Percentiles rank a stretch among this genome's conserved stretches.
Conservation (phyloP, 164 flowering plant genomes). For the Aristolochia californica region DNA sequence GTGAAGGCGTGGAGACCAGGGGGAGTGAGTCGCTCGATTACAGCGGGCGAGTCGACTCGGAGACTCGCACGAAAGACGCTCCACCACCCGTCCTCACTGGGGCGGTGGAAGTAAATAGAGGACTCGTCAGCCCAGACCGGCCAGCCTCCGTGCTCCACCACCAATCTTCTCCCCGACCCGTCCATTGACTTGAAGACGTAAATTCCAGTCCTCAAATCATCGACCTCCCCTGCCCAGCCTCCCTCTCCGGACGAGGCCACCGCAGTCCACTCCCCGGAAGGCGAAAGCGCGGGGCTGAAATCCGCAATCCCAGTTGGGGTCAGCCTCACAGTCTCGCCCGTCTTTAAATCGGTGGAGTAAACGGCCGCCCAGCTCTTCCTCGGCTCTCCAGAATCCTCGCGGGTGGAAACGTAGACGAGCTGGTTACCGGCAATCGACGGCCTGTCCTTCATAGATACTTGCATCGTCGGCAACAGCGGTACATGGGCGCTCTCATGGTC, state of each 20-base stretch:
- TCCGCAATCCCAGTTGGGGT: constrained; percentile 66
- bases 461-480: constrained; percentile 17
- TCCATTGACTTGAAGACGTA: constrained; percentile 56
- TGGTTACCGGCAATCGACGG: constrained; percentile 47
- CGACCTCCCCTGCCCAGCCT: constrained; percentile 75
- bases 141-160: constrained; percentile 85
- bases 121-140: constrained; percentile 76
- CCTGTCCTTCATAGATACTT: constrained; percentile 54
- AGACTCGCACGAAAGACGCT: constrained; percentile 54
- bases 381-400: constrained; percentile 43
- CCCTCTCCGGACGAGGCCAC: constrained; percentile 66
- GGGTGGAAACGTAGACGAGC: constrained; percentile 74
- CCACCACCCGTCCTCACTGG: constrained; percentile 69
- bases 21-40: constrained; percentile 61
- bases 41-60: constrained; percentile 7
- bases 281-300: constrained; percentile 81
- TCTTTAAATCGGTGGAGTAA: constrained; percentile 47
- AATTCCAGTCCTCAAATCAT: constrained; percentile 61
- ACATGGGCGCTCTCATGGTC: constrained; percentile 20
- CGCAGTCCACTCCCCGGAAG: constrained; percentile 72
- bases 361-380: constrained; percentile 85
- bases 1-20: constrained; percentile 90
- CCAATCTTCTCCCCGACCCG: constrained; percentile 50
- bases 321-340: constrained; percentile 52
- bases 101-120: constrained; percentile 63